Evolutionary conservation across 2,329 filamentous ascomycete genomes (phyloP).

Genomic region (Teratosphaeria viscida): DNA sequence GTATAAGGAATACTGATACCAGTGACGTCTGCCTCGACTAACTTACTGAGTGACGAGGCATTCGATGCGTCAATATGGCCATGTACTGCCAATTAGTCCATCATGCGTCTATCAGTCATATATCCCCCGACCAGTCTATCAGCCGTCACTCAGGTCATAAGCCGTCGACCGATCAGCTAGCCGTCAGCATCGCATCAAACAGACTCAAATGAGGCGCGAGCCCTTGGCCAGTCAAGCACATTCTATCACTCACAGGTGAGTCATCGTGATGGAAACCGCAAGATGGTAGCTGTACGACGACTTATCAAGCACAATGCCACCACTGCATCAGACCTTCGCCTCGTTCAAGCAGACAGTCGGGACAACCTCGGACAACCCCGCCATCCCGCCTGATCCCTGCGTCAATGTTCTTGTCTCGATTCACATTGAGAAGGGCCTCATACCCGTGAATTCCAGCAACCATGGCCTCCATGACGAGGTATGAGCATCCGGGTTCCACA

Average conservation of each 20-base stretch:
- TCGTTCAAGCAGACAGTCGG: background rate
- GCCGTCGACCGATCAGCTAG: background rate
- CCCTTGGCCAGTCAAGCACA: background rate
- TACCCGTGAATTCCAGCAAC: background rate
- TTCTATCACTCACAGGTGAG: background rate
- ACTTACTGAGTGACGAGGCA: background rate
- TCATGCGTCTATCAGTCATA: background rate
- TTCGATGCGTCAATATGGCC: background rate
- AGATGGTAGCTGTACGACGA: background rate
- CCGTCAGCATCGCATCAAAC: background rate
- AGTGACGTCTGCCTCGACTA: background rate
- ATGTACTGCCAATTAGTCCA: background rate
- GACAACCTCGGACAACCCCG: background rate
- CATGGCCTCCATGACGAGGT: background rate
- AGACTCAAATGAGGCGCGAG: background rate
- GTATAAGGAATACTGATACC: background rate
- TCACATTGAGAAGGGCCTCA: background rate
- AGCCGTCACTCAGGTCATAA: background rate
- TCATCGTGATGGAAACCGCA: background rate
- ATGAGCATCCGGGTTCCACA: background rate
- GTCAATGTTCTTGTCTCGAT: background rate
- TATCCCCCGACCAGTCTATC: background rate
- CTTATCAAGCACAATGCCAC: background rate
- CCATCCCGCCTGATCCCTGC: background rate
- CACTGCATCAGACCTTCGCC: background rate